Evolutionary conservation across 2,329 filamentous ascomycete genomes (phyloP).

Genomic region (Aureobasidium sp.): DNA sequence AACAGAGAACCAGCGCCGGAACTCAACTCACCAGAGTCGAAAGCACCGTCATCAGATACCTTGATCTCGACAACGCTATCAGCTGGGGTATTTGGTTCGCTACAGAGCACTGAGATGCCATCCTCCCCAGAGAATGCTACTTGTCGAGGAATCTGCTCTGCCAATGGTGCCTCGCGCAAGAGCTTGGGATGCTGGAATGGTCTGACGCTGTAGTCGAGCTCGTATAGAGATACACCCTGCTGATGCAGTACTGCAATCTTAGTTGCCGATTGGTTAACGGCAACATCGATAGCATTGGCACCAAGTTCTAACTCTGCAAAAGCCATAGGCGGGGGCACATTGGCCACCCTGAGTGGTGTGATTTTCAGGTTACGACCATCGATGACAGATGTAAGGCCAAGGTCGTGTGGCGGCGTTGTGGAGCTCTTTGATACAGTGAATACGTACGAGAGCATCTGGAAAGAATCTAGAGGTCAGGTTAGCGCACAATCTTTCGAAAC

Average conservation of each 20-base stretch:
- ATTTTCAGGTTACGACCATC: constrained; percentile 75
- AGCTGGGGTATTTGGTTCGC: constrained; percentile 17
- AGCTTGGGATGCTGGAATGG: constrained; percentile 35
- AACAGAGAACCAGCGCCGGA: background rate
- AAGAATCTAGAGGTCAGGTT: background rate
- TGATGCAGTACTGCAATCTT: constrained; percentile 65
- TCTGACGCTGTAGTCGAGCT: constrained; percentile 55
- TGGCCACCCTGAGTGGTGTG: constrained; percentile 74
- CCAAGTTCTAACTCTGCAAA: constrained; percentile 60
- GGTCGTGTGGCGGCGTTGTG: constrained; percentile 61
- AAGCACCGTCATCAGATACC: background rate
- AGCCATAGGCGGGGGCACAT: constrained; percentile 88
- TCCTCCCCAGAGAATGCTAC: constrained; percentile 37
- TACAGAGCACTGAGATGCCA: constrained; percentile 27
- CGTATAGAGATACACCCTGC: constrained; percentile 56
- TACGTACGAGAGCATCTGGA: constrained; percentile 49
- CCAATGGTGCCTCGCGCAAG: background rate
- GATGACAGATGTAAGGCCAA: constrained; percentile 71
- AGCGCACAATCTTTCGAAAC: background rate
- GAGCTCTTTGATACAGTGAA: constrained; percentile 62
- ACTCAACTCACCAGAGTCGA: background rate
- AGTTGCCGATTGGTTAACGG: constrained; percentile 56
- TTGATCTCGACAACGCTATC: background rate
- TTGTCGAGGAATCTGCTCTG: constrained; percentile 30
- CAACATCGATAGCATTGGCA: constrained; percentile 61